Conservation (phyloP, 805 yeast species). For the Metschnikowia santaceciliae region DNA sequence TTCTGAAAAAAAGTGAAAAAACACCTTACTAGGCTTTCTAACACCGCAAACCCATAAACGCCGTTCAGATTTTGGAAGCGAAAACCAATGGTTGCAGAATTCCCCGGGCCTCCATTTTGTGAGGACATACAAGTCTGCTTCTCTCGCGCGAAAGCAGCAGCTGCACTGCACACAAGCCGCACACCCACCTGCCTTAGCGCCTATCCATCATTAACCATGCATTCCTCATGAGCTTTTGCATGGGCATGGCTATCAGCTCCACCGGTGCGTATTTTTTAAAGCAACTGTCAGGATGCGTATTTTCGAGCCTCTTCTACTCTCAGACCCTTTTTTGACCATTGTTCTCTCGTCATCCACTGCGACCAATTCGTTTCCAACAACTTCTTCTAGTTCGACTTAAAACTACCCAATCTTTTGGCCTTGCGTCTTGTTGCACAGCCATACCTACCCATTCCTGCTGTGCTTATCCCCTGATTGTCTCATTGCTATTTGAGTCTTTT, state of each 20-base stretch:
- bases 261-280: slow-evolving; percentile 1
- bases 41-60: background rate
- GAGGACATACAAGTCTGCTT: slow-evolving; percentile 3
- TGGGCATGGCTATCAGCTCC: background rate
- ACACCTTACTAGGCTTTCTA: background rate
- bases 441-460: too few species aligned
- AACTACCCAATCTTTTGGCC: background rate
- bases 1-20: background rate
- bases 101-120: background rate
- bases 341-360: background rate
- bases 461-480: too few species aligned
- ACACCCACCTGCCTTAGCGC: background rate
- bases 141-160: background rate
- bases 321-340: background rate
- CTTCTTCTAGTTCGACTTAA: background rate
- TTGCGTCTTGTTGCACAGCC: background rate
- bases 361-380: slow-evolving; percentile 1
- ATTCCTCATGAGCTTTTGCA: slow-evolving; percentile 2
- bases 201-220: background rate
- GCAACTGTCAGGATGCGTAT: background rate
- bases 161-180: background rate
- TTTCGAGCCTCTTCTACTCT: background rate
- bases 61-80: slow-evolving; percentile 1
- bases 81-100: slow-evolving; percentile 1
- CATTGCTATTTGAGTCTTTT: too few species aligned